A percentile compares a stretch with the other conserved stretches of the same genome.
Conservation (phyloP, 768 basidiomycete species). For the Psilocybe cyanescens region DNA sequence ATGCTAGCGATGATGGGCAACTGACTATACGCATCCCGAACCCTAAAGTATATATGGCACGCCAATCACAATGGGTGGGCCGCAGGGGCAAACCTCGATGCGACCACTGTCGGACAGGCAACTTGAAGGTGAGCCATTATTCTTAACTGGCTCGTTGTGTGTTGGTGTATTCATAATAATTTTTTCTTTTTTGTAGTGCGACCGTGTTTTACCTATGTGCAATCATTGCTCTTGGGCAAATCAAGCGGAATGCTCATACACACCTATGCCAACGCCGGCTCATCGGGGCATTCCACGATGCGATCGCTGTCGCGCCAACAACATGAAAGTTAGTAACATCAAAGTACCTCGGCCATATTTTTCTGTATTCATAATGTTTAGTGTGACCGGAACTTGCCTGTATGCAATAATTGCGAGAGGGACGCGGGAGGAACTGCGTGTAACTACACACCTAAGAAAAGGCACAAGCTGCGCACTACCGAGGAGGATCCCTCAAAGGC, state of each 20-base stretch:
- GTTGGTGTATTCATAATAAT: neutral
- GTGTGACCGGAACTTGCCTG: slow-evolving; percentile 75
- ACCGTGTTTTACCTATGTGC: slow-evolving; percentile 70
- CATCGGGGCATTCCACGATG: slow-evolving; percentile 77
- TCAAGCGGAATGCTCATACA: slow-evolving; percentile 71
- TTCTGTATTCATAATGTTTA: slow-evolving; percentile 25
- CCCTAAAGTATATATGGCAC: slow-evolving; percentile 67
- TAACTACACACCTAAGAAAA: slow-evolving; percentile 76
- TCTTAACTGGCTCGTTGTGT: slow-evolving; percentile 13
- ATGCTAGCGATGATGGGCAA: slow-evolving; percentile 50
- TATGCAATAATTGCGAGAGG: slow-evolving; percentile 70
- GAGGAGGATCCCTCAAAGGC: slow-evolving; percentile 10
- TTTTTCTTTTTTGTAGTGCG: slow-evolving; percentile 48
- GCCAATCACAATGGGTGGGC: slow-evolving; percentile 76
- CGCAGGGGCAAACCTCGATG: slow-evolving; percentile 76
- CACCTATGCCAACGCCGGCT: slow-evolving; percentile 74
- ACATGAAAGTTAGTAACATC: slow-evolving; percentile 58
- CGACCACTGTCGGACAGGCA: slow-evolving; percentile 72
- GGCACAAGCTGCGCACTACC: slow-evolving; percentile 41
- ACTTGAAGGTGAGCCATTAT: slow-evolving; percentile 61
- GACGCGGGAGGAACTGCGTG: slow-evolving; percentile 52
- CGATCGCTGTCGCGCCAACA: slow-evolving; percentile 68
- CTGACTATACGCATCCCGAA: slow-evolving; percentile 71
- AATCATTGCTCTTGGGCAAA: slow-evolving; percentile 73
- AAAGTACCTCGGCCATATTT: slow-evolving; percentile 1